Evolutionary conservation across 2,329 filamentous ascomycete species (phyloP).

Genomic region (Fusarium heterosporum): DNA sequence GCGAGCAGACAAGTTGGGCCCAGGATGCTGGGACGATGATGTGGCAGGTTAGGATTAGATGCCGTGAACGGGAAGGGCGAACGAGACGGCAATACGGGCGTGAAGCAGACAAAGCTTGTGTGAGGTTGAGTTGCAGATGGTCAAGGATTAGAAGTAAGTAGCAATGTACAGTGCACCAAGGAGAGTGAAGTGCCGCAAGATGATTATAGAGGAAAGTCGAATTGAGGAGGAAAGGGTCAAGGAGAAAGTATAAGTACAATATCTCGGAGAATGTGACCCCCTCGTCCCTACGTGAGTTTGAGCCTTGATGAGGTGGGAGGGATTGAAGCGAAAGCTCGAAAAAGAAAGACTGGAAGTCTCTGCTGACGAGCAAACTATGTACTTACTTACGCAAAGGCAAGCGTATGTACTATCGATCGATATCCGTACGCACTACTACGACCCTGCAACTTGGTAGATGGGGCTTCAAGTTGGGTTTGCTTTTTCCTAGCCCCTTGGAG

Average conservation of each 20-base stretch:
- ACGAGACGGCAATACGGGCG: conserved; percentile 32
- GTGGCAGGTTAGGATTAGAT: conserved; percentile 48
- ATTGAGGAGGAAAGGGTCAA: background rate
- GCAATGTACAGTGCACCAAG: conserved; percentile 22
- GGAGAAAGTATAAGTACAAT: conserved; percentile 10
- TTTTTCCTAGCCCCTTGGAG: conserved; percentile 44
- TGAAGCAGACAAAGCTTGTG: conserved; percentile 35
- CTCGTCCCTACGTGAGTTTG: conserved; percentile 27
- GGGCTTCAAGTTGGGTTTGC: conserved; percentile 41
- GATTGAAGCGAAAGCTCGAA: conserved; percentile 43
- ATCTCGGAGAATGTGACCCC: conserved; percentile 37
- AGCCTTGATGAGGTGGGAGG: conserved; percentile 33
- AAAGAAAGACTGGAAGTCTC: conserved; percentile 45
- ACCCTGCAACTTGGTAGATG: conserved; percentile 39
- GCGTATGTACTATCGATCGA: conserved; percentile 16
- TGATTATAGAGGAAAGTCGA: conserved; percentile 13
- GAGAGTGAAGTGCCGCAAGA: conserved; percentile 14
- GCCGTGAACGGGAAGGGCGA: conserved; percentile 30
- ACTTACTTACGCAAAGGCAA: conserved; percentile 20
- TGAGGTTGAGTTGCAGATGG: conserved; percentile 31
- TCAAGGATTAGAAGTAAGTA: conserved; percentile 16
- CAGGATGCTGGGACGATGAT: conserved; percentile 42
- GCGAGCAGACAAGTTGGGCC: conserved; percentile 32
- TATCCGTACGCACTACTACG: conserved; percentile 21
- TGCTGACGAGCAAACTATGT: conserved; percentile 38